Conservation (phyloP, 495 filamentous ascomycete species). For the Trichoderma virens region DNA sequence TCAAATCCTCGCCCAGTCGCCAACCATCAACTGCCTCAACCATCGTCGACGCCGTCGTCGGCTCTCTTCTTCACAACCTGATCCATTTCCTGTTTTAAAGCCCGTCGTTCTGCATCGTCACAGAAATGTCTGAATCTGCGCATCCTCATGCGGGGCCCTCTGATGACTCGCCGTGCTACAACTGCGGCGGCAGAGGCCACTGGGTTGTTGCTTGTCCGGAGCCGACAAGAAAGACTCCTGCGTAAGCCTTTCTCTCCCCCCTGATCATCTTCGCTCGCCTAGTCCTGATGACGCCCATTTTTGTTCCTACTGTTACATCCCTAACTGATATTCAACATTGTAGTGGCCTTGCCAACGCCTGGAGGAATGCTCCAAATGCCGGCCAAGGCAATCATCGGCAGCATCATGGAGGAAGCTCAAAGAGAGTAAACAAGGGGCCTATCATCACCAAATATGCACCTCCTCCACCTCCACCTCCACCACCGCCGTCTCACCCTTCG, state of each 20-base stretch:
- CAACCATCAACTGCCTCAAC: background rate
- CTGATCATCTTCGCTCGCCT: background rate
- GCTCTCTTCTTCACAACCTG: background rate
- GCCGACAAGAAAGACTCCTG: constrained; percentile 41
- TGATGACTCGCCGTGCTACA: constrained; percentile 40
- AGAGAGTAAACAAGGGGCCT: constrained; percentile 26
- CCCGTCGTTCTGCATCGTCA: constrained; percentile 14
- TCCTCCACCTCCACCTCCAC: constrained; percentile 15
- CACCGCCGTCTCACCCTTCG: constrained; percentile 6
- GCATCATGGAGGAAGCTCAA: constrained; percentile 23
- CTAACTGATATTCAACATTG: constrained; percentile 8
- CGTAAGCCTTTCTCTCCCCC: constrained; percentile 40
- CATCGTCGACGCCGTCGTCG: background rate
- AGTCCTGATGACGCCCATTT: background rate
- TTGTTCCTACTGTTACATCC: background rate
- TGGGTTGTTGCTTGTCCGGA: constrained; percentile 45
- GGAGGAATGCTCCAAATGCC: constrained; percentile 16
- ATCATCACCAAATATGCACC: constrained; percentile 32
- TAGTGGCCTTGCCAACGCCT: constrained; percentile 7
- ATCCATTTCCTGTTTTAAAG: constrained; percentile 11
- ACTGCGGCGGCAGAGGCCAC: constrained; percentile 42
- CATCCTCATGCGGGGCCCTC: constrained; percentile 25
- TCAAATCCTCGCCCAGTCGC: background rate
- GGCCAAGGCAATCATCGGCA: constrained; percentile 12
- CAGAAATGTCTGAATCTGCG: constrained; percentile 25